These are phyloP conservation scores for Suillus spraguei DNA, from an alignment of 768 basidiomycete genomes.

Conservation along the genomic window DNA sequence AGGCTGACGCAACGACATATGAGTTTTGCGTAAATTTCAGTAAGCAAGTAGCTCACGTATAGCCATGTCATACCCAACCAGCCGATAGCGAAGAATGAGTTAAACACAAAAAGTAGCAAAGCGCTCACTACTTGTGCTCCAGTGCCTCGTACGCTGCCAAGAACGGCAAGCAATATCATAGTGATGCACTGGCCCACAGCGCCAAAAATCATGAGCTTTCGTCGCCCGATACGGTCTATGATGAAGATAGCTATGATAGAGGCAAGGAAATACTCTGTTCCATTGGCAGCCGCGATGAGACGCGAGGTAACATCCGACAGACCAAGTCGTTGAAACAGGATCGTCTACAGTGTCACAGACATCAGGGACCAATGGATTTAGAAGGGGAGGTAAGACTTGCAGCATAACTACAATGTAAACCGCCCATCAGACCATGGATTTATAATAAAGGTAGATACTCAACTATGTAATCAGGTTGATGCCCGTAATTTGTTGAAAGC, in stretches of 20 bases:
- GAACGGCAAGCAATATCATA: slow-evolving; percentile 61
- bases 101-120: slow-evolving; percentile 68
- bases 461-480: slow-evolving; percentile 69
- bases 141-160: slow-evolving; percentile 52
- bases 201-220: slow-evolving; percentile 72
- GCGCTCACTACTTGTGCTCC: slow-evolving; percentile 54
- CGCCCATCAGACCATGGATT: neutral
- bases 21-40: neutral
- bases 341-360: slow-evolving; percentile 34
- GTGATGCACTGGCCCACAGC: slow-evolving; percentile 59
- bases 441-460: slow-evolving; percentile 2
- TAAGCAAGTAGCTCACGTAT: slow-evolving; percentile 43
- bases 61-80: slow-evolving; percentile 78
- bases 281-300: slow-evolving; percentile 67
- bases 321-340: slow-evolving; percentile 61
- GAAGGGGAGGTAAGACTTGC: slow-evolving; percentile 18
- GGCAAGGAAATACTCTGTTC: slow-evolving; percentile 72
- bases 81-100: slow-evolving; percentile 69
- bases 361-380: neutral
- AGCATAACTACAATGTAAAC: slow-evolving; percentile 30
- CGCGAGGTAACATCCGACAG: slow-evolving; percentile 58
- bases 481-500: slow-evolving; percentile 71
- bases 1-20: slow-evolving; percentile 38
- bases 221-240: slow-evolving; percentile 73
- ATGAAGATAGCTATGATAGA: slow-evolving; percentile 72